Conservation (phyloP, 2,329 filamentous ascomycete species). For the Tolypocladium pustulatum region DNA sequence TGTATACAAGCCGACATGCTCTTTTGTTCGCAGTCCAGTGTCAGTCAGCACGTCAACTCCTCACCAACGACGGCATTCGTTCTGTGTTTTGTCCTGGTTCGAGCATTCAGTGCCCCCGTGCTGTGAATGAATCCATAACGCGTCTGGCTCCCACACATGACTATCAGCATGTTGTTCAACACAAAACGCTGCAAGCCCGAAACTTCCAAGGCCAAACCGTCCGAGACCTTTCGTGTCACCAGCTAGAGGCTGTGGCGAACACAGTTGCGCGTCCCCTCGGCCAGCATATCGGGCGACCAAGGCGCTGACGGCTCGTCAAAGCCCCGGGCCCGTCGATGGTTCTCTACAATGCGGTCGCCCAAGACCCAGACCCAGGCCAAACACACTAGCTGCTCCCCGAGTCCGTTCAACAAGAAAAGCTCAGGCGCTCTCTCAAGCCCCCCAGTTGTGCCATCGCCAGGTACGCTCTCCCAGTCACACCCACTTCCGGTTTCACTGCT, state of each 20-base stretch:
- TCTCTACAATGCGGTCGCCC: conserved; percentile 8
- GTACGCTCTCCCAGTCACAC: neutral
- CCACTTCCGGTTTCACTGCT: neutral
- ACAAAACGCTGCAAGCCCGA: conserved; percentile 7
- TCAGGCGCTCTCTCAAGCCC: neutral
- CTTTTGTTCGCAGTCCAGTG: neutral
- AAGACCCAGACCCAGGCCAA: conserved; percentile 1
- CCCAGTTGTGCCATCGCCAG: neutral
- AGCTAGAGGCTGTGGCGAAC: conserved; percentile 18
- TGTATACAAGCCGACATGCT: neutral
- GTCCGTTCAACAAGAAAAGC: neutral
- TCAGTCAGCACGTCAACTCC: neutral
- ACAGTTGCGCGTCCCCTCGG: conserved; percentile 7
- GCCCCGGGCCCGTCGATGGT: conserved; percentile 7
- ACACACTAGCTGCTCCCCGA: neutral
- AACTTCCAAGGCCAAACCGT: conserved; percentile 2
- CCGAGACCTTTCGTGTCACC: conserved; percentile 5
- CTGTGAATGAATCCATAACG: neutral
- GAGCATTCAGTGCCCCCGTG: neutral
- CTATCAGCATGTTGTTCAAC: conserved; percentile 12
- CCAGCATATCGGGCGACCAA: neutral
- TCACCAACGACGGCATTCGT: neutral
- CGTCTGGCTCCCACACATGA: conserved; percentile 2
- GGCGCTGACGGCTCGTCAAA: neutral
- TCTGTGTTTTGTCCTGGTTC: neutral